Percentiles rank a stretch among this genome's conserved stretches.
These are phyloP conservation scores for Porphyrellus sp. DNA, from an alignment of 1,284 basidiomycete genomes.

Conservation along the genomic window DNA sequence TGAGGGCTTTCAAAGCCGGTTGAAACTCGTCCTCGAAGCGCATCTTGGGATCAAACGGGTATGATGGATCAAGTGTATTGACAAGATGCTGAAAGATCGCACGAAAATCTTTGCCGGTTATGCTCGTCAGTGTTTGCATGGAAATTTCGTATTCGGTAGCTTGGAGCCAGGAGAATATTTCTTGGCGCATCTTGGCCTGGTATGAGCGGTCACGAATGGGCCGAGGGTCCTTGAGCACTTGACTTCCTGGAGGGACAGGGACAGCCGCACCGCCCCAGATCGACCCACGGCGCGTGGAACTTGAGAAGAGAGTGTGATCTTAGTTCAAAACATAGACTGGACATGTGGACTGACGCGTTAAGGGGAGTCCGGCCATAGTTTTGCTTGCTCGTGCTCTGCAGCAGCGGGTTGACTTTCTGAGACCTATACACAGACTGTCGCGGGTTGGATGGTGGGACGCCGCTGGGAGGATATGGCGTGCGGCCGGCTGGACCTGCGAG, in stretches of 20 bases:
- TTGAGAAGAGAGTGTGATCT: conserved; percentile 26
- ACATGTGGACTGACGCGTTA: conserved; percentile 50
- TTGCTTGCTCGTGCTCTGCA: conserved; percentile 66
- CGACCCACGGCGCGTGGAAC: conserved; percentile 65
- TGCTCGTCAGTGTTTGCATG: conserved; percentile 63
- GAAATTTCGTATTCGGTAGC: conserved; percentile 62
- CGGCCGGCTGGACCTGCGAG: conserved; percentile 64
- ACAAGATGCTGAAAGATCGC: conserved; percentile 76
- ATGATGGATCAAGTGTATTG: conserved; percentile 66
- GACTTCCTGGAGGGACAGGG: conserved; percentile 46
- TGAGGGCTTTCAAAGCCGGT: conserved; percentile 65
- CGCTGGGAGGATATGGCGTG: conserved; percentile 46
- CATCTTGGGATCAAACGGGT: conserved; percentile 51
- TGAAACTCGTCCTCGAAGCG: conserved; percentile 83
- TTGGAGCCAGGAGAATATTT: conserved; percentile 68
- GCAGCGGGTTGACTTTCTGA: conserved; percentile 60
- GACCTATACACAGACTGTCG: conserved; percentile 65
- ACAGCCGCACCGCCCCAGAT: conserved; percentile 51
- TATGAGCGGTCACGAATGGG: conserved; percentile 71
- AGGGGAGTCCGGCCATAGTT: conserved; percentile 73
- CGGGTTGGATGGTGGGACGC: conserved; percentile 47
- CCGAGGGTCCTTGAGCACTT: conserved; percentile 64
- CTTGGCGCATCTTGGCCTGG: conserved; percentile 71
- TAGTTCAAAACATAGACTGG: conserved; percentile 9
- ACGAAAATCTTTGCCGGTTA: conserved; percentile 81